These are phyloP conservation scores for Fraxinus sp. DNA, from an alignment of 305 asterid species.

Conservation along the genomic window DNA sequence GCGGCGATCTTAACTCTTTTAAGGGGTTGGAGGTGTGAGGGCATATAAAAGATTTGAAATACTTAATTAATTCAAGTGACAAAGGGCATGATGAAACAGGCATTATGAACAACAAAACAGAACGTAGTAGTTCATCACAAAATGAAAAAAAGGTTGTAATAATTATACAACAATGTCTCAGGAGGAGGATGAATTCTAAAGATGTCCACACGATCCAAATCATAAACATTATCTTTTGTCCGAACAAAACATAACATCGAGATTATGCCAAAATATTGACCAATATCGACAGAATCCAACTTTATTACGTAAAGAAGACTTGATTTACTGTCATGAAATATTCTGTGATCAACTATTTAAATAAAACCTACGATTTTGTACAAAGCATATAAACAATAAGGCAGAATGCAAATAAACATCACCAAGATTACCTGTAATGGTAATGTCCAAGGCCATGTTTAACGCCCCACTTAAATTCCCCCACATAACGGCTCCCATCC, in stretches of 20 bases:
- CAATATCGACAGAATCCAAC: background rate
- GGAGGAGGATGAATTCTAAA: background rate
- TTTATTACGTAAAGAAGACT: background rate
- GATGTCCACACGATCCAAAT: background rate
- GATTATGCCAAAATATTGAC: background rate
- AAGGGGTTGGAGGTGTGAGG: background rate
- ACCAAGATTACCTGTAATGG: slow-evolving; percentile 68
- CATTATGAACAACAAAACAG: background rate
- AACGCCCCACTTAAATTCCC: slow-evolving; percentile 93
- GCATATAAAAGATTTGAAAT: background rate
- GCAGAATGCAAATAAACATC: slow-evolving; percentile 11
- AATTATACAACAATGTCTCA: slow-evolving; percentile 10
- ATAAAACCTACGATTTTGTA: slow-evolving; percentile 11
- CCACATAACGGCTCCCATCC: slow-evolving; percentile 81
- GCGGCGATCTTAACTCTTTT: background rate
- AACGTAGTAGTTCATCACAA: background rate
- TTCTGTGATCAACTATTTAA: background rate
- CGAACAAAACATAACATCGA: background rate
- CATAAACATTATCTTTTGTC: background rate
- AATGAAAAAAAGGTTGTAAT: background rate
- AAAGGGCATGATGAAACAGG: background rate
- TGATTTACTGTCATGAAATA: background rate
- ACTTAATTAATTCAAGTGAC: background rate
- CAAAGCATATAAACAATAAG: background rate
- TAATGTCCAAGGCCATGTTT: slow-evolving; percentile 94